phyloP scores from a whole-genome alignment of 2,329 filamentous ascomycete genomes.

The Fusarium chaquense region DNA sequence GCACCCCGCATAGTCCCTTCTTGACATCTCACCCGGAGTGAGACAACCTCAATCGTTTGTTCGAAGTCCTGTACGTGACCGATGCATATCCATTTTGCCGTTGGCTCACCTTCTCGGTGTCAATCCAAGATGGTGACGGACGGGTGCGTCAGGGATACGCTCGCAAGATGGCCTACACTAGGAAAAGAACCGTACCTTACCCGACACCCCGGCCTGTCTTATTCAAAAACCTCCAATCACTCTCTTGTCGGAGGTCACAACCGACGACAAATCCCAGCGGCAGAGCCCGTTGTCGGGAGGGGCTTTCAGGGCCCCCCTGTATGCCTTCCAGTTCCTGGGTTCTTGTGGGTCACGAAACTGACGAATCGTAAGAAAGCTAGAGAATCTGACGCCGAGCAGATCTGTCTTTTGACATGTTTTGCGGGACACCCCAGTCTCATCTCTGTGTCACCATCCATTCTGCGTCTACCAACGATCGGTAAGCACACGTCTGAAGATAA shows the following conservation, averaged over 20 bases:
- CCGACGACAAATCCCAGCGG: conserved; percentile 36
- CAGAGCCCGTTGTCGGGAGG: conserved; percentile 46
- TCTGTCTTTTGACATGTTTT: conserved; percentile 51
- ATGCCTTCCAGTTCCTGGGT: conserved; percentile 35
- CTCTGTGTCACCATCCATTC: conserved; percentile 49
- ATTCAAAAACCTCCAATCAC: conserved; percentile 34
- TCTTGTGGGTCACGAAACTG: conserved; percentile 36
- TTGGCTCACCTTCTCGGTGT: conserved; percentile 29
- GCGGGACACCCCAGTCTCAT: conserved; percentile 50
- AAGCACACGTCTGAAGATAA: conserved; percentile 29
- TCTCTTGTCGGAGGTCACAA: conserved; percentile 32
- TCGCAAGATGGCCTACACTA: conserved; percentile 54
- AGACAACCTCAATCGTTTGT: conserved; percentile 39
- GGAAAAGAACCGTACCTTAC: conserved; percentile 46
- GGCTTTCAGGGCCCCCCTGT: conserved; percentile 44
- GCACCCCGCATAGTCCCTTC: conserved; percentile 40
- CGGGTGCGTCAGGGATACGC: conserved; percentile 37
- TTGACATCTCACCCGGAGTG: conserved; percentile 44
- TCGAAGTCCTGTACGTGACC: conserved; percentile 33
- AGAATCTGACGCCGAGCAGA: conserved; percentile 46
- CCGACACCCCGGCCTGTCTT: conserved; percentile 36
- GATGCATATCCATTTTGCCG: conserved; percentile 39
- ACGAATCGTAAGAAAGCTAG: conserved; percentile 13
- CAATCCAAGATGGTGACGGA: conserved; percentile 32
- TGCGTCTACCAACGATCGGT: conserved; percentile 42